These are phyloP conservation scores for Tolypocladium tropicale DNA, from an alignment of 2,329 filamentous ascomycete species.

Conservation along the genomic window DNA sequence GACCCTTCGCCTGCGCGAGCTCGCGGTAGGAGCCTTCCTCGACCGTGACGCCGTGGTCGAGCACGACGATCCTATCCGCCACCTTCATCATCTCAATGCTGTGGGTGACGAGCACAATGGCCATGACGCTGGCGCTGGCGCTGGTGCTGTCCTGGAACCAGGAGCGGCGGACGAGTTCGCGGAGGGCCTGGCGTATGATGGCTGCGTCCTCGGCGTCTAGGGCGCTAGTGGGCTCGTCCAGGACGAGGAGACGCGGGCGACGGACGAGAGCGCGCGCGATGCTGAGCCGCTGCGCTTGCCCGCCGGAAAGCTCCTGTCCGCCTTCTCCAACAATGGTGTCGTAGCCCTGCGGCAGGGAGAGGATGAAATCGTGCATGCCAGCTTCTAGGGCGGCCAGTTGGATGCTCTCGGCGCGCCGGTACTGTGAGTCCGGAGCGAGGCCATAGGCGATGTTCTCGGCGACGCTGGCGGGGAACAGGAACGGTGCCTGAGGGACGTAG, in stretches of 20 bases:
- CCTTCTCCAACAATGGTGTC: constrained; percentile 68
- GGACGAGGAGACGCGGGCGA: constrained; percentile 59
- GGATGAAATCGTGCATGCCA: constrained; percentile 68
- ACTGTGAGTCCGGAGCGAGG: constrained; percentile 42
- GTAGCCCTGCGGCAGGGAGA: constrained; percentile 49
- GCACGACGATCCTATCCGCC: constrained; percentile 61
- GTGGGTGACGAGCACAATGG: constrained; percentile 76
- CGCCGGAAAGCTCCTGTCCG: constrained; percentile 63
- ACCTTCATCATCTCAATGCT: constrained; percentile 76
- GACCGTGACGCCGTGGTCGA: constrained; percentile 57
- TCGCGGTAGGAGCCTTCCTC: constrained; percentile 57
- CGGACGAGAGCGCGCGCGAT: constrained; percentile 73
- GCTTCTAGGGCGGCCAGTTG: constrained; percentile 43
- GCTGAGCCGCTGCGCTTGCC: constrained; percentile 71
- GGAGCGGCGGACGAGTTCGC: constrained; percentile 31
- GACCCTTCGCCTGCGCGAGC: constrained; percentile 35
- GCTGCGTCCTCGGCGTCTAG: constrained; percentile 62
- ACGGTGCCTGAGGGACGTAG: constrained; percentile 60
- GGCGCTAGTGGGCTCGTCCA: constrained; percentile 81
- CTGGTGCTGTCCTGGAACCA: constrained; percentile 12
- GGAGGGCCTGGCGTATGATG: constrained; percentile 53
- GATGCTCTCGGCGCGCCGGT: constrained; percentile 35
- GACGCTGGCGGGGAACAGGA: constrained; percentile 69
- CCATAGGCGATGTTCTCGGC: constrained; percentile 79
- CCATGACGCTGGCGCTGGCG: constrained; percentile 40